Evolutionary conservation across 148 eudicot species (phyloP).

Genomic region (Spergularia marina): DNA sequence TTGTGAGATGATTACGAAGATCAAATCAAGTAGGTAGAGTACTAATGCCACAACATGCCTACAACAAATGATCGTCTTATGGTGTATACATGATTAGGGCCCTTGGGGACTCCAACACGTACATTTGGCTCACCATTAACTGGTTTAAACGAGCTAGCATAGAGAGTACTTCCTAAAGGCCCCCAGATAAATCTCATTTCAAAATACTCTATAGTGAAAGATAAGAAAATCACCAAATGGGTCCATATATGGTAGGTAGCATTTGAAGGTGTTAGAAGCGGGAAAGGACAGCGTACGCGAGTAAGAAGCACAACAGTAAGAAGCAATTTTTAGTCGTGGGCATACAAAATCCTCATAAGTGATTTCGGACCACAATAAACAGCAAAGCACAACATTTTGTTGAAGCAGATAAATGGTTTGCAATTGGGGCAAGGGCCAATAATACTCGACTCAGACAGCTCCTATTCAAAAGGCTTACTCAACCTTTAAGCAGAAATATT

Average conservation of each 20-base stretch:
- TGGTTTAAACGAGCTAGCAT: not conserved
- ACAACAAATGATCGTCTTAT: not conserved
- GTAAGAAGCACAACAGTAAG: too few relatives aligned
- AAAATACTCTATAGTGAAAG: too few relatives aligned
- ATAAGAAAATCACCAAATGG: too few relatives aligned
- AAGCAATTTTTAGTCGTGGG: not conserved
- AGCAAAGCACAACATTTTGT: not conserved
- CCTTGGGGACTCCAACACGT: not conserved
- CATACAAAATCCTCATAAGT: not conserved
- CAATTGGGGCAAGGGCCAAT: too few relatives aligned
- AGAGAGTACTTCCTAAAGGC: not conserved
- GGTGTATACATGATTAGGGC: not conserved
- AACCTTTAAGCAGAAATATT: not conserved
- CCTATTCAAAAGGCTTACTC: not conserved
- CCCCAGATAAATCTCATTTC: not conserved
- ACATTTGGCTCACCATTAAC: too few relatives aligned
- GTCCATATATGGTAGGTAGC: too few relatives aligned
- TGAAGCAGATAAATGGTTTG: not conserved
- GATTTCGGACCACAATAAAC: not conserved
- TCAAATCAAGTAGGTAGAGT: not conserved
- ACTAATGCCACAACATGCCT: not conserved
- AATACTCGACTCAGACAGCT: too few relatives aligned
- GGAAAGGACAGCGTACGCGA: too few relatives aligned
- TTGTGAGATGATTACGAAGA: too few relatives aligned
- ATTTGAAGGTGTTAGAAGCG: too few relatives aligned